A percentile compares a stretch with the other conserved stretches of the same genome.
These are phyloP conservation scores for Acrodontium crateriforme DNA, from an alignment of 2,329 filamentous ascomycete genomes.

Conservation along the genomic window DNA sequence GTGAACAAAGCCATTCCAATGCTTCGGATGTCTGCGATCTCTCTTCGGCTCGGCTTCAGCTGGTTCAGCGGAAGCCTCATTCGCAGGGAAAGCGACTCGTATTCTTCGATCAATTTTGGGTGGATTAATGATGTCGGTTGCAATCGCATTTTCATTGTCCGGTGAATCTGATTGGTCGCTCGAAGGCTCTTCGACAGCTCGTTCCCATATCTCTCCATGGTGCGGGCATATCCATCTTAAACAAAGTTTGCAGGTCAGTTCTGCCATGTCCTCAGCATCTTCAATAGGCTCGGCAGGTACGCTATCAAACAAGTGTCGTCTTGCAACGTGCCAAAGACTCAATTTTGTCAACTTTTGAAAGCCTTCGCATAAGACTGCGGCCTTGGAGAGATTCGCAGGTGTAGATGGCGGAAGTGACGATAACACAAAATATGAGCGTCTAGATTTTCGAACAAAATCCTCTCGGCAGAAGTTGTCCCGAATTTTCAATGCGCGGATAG, in stretches of 20 bases:
- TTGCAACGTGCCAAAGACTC: slow-evolving; percentile 29
- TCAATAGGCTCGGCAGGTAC: slow-evolving; percentile 3
- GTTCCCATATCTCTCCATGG: slow-evolving; percentile 28
- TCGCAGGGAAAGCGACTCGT: slow-evolving; percentile 12
- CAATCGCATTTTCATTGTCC: slow-evolving; percentile 9
- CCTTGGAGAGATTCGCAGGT: slow-evolving; percentile 15
- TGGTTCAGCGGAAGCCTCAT: too few species aligned
- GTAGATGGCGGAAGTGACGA: slow-evolving; percentile 16
- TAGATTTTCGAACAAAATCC: slow-evolving; percentile 18
- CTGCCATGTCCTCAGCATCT: slow-evolving; percentile 4
- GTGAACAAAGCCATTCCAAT: slow-evolving; percentile 9
- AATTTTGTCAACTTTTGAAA: slow-evolving; percentile 24
- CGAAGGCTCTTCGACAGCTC: too few species aligned
- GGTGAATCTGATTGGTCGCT: slow-evolving; percentile 5
- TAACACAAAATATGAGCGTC: slow-evolving; percentile 22
- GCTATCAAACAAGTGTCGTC: slow-evolving; percentile 13
- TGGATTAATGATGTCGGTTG: slow-evolving; percentile 21
- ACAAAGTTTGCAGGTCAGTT: slow-evolving; percentile 17
- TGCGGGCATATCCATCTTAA: slow-evolving; percentile 22
- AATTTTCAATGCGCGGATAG: slow-evolving; percentile 5
- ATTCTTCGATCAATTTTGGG: slow-evolving; percentile 17
- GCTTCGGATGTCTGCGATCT: slow-evolving; percentile 3
- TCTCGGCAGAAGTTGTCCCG: slow-evolving; percentile 19
- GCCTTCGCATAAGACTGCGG: slow-evolving; percentile 23
- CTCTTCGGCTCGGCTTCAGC: slow-evolving; percentile 1